Conservation (phyloP, 2,329 filamentous ascomycete genomes). For the Exophiala sp. region DNA sequence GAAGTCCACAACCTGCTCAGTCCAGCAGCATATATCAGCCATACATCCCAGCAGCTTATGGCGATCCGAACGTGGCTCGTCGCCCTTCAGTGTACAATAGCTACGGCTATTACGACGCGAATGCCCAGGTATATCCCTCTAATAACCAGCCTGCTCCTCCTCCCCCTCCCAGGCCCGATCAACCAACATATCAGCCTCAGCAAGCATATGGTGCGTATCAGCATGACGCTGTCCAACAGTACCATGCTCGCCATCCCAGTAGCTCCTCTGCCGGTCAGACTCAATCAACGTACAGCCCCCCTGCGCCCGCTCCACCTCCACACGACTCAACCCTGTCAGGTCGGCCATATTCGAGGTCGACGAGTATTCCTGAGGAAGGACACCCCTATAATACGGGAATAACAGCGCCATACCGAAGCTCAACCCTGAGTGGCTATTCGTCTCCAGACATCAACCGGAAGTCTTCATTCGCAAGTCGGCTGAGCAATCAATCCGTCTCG, state of each 20-base stretch:
- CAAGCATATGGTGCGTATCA: slow-evolving; percentile 20
- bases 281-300: slow-evolving; percentile 25
- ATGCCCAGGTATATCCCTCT: slow-evolving; percentile 30
- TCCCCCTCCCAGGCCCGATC: slow-evolving; percentile 28
- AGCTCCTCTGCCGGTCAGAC: slow-evolving; percentile 11
- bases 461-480: slow-evolving; percentile 27
- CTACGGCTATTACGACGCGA: slow-evolving; percentile 28
- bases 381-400: slow-evolving; percentile 14
- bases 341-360: slow-evolving; percentile 31
- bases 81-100: slow-evolving; percentile 24
- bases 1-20: slow-evolving; percentile 15
- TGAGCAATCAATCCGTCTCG: slow-evolving; percentile 32
- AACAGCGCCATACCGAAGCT: slow-evolving; percentile 10
- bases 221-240: slow-evolving; percentile 18
- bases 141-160: slow-evolving; percentile 30
- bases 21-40: slow-evolving; percentile 36
- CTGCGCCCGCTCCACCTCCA: slow-evolving; percentile 38
- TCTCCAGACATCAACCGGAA: slow-evolving; percentile 25
- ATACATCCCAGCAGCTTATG: slow-evolving; percentile 49
- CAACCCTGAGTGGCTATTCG: slow-evolving; percentile 16
- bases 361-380: slow-evolving; percentile 20
- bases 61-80: slow-evolving; percentile 29
- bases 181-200: slow-evolving; percentile 5
- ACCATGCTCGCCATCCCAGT: slow-evolving; percentile 12
- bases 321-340: slow-evolving; percentile 37